Base-by-base conservation (phyloP, 2,329 filamentous ascomycete species). In the Thielaviopsis ethacetica region DNA sequence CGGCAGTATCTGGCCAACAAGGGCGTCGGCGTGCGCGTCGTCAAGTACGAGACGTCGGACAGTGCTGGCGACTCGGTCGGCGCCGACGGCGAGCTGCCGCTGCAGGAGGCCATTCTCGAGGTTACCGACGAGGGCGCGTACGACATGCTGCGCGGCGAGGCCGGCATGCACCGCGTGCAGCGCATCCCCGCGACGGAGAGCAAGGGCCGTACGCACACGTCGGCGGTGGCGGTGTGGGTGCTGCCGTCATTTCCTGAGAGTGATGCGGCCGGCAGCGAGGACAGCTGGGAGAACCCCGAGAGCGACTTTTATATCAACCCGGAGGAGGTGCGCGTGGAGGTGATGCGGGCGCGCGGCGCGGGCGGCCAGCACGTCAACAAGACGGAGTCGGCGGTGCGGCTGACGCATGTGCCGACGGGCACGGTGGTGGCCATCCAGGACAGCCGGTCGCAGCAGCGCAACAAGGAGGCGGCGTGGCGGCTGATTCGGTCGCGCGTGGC, bases 351-450 rank as follows among this genome's bases (percentile, higher is more conserved):
- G 0, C 77, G 88, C 53, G 93, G 93, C 61, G 91, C 93, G 0
- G 93, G 93, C 34, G 93, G 93, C 0, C 93, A 98, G 73, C 93
- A 98, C 71, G 93, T 98, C 68, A 98, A 98, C 73, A 96, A 91
- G 70, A 98, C 93, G 0, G 93, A 98, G 73, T 95, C 89, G 30
- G 93, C 93, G 3, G 88, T 98, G 62, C 85, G 93, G 10, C 77
- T 98, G 66, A 97, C 91, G 1, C 93, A 98, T 73, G 71, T 86
- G 6, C 93, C 93, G 1, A 95, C 90, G 0, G 87, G 86, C 52
- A 93, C 84, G 0, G 82, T 88, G 1, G 91, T 97, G 15, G 85
- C 84, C 13, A 95, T 97, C 79, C 93, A 98, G 70, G 93, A 98
- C 69, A 85, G 84, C 57, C 81, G 93, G 58, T 95, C 89, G 51